A percentile compares a stretch with the other conserved stretches of the same genome.
Evolutionary conservation across 768 basidiomycete species (phyloP).

Genomic region (Tylopilus sp.): DNA sequence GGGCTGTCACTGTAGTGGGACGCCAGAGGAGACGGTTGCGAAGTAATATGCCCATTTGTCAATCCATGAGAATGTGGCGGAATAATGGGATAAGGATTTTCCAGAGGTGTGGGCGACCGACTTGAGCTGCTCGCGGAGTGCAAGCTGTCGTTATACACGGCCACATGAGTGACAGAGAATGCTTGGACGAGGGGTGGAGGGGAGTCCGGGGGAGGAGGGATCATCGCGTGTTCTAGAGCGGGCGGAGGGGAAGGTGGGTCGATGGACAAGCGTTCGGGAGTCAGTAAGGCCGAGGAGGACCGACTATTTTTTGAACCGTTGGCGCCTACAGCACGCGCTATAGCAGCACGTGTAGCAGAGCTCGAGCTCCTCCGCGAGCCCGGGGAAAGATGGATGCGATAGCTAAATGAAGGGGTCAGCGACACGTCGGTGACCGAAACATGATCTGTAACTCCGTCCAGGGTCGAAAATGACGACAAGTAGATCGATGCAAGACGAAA

Average conservation of each 20-base stretch:
- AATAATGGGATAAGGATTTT: slow-evolving; percentile 39
- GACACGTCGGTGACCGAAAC: slow-evolving; percentile 5
- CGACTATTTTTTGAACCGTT: slow-evolving; percentile 24
- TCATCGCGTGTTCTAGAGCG: slow-evolving; percentile 42
- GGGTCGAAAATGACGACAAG: slow-evolving; percentile 13
- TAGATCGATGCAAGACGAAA: background rate
- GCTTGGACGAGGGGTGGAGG: slow-evolving; percentile 55
- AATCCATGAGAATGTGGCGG: slow-evolving; percentile 33
- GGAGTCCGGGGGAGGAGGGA: slow-evolving; percentile 49
- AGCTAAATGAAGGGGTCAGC: slow-evolving; percentile 40
- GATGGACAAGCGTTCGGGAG: slow-evolving; percentile 27
- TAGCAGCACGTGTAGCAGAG: slow-evolving; percentile 53
- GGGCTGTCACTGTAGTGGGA: slow-evolving; percentile 32
- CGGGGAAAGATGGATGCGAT: slow-evolving; percentile 78
- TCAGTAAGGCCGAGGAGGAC: slow-evolving; percentile 20
- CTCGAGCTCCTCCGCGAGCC: slow-evolving; percentile 67
- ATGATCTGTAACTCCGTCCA: slow-evolving; percentile 12
- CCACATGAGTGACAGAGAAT: slow-evolving; percentile 21
- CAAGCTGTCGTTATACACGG: slow-evolving; percentile 24
- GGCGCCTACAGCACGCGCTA: slow-evolving; percentile 40
- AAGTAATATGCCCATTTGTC: slow-evolving; percentile 34
- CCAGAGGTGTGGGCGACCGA: slow-evolving; percentile 47
- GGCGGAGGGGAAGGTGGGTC: slow-evolving; percentile 37
- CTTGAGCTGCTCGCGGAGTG: slow-evolving; percentile 36
- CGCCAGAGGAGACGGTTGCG: slow-evolving; percentile 29